Base-by-base conservation (phyloP, 148 eudicot species). In the Gaultheria prostrata region DNA sequence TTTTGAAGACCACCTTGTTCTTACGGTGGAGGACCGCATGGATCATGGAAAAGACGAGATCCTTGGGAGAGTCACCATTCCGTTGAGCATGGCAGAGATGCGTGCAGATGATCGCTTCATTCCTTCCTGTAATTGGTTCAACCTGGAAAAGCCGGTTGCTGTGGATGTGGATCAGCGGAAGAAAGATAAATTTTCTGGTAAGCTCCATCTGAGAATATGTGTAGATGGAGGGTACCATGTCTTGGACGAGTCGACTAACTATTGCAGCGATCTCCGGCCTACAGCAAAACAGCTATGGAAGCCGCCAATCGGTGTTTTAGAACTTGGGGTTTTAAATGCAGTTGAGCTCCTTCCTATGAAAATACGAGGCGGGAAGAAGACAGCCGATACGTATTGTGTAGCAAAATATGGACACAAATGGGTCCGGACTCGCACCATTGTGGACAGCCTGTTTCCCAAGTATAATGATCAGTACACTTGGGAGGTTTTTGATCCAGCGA, bases 141-240 rank as follows among this genome's bases (percentile, higher is more conserved):
- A 93, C 77, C 89, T 97, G 14, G 99, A 94, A 82, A 97, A 94
- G 87, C 97, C 97, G 0, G 93, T 97, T 63, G 88, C 85, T 71
- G 90, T 93, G 32, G 98, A 97, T 81, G 90, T 94, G 46, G 98
- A 94, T 83, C 99, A 92, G 82, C 80, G 92, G 7, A 97, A 94
- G 88, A 97, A 90, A 80, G 98, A 94, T 35, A 97, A 94, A 77
- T 97, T 97, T 71, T 91, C 98, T 0, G 94, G 93, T 49, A 87
- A 86, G 85, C 90, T 97, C 79, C 99, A 95, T 88, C 90, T 95
- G 32, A 89, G 98, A 81, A 90, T 95, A 76, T 95, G 99, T 85
- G 86, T 97, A 45, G 99, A 97, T 86, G 99, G 99, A 63, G 99
- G 99, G 53, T 97, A 97, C 88, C 99, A 95, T 86, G 98, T 95